A percentile compares a stretch with the other conserved stretches of the same genome.
phyloP scores from a whole-genome alignment of 139 green algal species.

The Micractinium conductrix region DNA sequence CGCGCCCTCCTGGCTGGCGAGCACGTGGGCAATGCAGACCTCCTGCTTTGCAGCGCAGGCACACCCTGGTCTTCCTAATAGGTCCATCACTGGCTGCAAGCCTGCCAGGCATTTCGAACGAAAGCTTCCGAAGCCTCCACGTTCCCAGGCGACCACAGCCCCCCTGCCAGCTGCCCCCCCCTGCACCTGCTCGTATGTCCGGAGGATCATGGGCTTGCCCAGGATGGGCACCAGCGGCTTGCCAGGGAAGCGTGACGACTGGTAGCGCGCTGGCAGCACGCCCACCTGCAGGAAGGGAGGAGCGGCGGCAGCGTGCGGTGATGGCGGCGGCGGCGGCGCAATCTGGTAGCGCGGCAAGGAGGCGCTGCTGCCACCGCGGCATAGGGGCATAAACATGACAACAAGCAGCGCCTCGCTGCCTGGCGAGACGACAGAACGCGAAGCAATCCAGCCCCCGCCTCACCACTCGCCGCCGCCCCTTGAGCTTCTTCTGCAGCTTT shows the following conservation, averaged over 20 bases:
- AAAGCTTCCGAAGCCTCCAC: too few species aligned
- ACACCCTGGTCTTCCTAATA: too few species aligned
- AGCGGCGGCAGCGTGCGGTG: too few species aligned
- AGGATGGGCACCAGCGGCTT: conserved; percentile 73
- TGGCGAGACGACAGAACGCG: too few species aligned
- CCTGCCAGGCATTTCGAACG: too few species aligned
- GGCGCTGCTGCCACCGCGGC: neutral
- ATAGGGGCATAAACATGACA: too few species aligned
- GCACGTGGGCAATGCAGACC: too few species aligned
- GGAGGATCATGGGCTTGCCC: conserved; percentile 76
- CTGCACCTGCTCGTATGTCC: conserved; percentile 71
- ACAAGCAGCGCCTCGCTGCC: neutral
- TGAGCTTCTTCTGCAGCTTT: conserved; percentile 12
- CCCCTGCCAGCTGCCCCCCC: neutral
- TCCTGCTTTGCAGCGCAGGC: too few species aligned
- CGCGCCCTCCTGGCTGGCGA: too few species aligned
- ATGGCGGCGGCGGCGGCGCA: neutral
- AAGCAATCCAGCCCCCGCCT: neutral
- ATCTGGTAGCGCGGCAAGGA: neutral
- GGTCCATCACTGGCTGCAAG: too few species aligned
- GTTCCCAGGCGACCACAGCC: too few species aligned
- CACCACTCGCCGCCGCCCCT: conserved; percentile 5
- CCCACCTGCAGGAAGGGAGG: conserved; percentile 6
- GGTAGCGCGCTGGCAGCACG: conserved; percentile 64
- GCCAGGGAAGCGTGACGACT: conserved; percentile 69